Conservation (phyloP, 2,329 filamentous ascomycete genomes). For the Penicillium oxalicum region DNA sequence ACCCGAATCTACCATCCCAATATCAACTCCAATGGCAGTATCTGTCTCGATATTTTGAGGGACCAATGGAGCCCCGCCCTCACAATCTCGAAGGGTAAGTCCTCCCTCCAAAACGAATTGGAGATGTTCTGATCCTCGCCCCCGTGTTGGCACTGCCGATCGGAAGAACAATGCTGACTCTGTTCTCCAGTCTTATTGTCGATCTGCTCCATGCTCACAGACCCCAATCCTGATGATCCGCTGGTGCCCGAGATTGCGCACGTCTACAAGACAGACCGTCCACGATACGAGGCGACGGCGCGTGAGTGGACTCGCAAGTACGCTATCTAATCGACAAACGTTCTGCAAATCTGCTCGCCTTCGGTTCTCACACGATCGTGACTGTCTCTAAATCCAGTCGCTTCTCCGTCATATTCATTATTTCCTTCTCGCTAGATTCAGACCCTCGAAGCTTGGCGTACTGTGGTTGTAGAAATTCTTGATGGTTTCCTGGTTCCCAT, state of each 20-base stretch:
- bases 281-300: constrained; percentile 91
- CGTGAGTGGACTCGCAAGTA: constrained; percentile 99
- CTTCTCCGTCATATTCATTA: constrained; percentile 15
- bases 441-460: constrained; percentile 34
- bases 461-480: constrained; percentile 35
- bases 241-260: constrained; percentile 98
- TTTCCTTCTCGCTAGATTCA: constrained; percentile 26
- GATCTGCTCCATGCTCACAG: constrained; percentile 99
- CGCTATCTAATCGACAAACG: constrained; percentile 63
- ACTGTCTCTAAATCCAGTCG: constrained; percentile 7
- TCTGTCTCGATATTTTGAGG: constrained; percentile 95
- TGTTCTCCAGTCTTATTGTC: constrained; percentile 72
- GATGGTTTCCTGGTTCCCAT: constrained; percentile 8
- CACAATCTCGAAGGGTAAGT: constrained; percentile 93
- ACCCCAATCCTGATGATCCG: constrained; percentile 98
- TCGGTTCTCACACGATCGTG: constrained; percentile 19
- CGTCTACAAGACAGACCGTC: constrained; percentile 98
- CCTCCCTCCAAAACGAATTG: too few species aligned
- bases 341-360: constrained; percentile 22
- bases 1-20: constrained; percentile 99
- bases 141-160: neutral
- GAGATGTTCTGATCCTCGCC: too few species aligned
- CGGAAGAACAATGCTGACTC: constrained; percentile 8
- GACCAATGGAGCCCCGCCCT: constrained; percentile 99
- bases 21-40: constrained; percentile 99